These are phyloP conservation scores for Meyerozyma carpophila DNA, from an alignment of 1,139 yeast species.

Conservation along the genomic window DNA sequence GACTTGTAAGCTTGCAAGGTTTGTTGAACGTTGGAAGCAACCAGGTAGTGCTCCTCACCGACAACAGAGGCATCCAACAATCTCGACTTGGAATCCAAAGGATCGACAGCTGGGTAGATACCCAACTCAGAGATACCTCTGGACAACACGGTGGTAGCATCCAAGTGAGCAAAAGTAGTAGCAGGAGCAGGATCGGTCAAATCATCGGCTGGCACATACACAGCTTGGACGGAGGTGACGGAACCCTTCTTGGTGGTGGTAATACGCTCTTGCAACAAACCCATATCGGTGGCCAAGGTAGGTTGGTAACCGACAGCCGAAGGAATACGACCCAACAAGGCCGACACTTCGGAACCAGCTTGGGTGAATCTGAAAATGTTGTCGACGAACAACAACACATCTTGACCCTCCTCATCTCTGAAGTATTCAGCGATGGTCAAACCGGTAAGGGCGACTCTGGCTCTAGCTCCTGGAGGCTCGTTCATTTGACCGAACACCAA, in stretches of 20 bases:
- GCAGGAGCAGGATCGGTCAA: conserved; percentile 99
- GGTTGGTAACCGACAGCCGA: conserved; percentile 99
- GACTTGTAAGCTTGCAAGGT: conserved; percentile 99
- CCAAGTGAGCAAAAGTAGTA: conserved; percentile 99
- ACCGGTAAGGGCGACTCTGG: conserved; percentile 99
- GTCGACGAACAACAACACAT: conserved; percentile 98
- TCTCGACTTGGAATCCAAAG: conserved; percentile 99
- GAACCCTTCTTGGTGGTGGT: conserved; percentile 99
- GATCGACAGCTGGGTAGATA: conserved; percentile 99
- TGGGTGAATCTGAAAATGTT: conserved; percentile 99
- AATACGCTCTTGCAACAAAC: conserved; percentile 99
- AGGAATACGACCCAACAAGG: conserved; percentile 99
- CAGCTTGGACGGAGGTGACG: conserved; percentile 99
- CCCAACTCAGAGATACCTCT: conserved; percentile 99
- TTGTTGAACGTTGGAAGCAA: conserved; percentile 93
- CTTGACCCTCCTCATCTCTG: conserved; percentile 99
- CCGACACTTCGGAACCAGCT: conserved; percentile 99
- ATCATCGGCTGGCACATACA: conserved; percentile 99
- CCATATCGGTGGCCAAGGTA: conserved; percentile 99
- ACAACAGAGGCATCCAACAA: conserved; percentile 95
- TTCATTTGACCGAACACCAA: conserved; percentile 99
- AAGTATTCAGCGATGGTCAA: conserved; percentile 99
- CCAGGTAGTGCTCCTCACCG: conserved; percentile 97
- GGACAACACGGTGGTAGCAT: conserved; percentile 99
- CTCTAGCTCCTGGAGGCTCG: conserved; percentile 99